These are phyloP conservation scores for Ophiostoma pallidulum DNA, from an alignment of 2,329 filamentous ascomycete genomes.

Conservation along the genomic window DNA sequence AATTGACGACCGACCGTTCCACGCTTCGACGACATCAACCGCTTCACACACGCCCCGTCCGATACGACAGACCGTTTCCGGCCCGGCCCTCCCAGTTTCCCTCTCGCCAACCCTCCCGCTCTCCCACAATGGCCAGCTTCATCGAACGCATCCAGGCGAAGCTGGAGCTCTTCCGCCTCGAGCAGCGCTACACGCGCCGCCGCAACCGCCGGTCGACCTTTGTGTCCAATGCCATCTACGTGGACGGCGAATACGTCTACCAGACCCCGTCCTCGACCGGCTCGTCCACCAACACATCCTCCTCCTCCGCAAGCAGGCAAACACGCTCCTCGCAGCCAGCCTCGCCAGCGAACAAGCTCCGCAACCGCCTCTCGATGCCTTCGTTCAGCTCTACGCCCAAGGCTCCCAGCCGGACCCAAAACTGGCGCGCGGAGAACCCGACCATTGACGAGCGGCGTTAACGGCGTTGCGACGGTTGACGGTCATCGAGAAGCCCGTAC, in stretches of 20 bases:
- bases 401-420: constrained; percentile 26
- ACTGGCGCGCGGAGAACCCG: constrained; percentile 29
- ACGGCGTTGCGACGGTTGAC: neutral
- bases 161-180: constrained; percentile 86
- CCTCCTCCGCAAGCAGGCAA: constrained; percentile 17
- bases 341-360: constrained; percentile 26
- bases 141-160: constrained; percentile 55
- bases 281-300: constrained; percentile 38
- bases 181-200: constrained; percentile 88
- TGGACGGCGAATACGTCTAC: constrained; percentile 93
- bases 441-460: constrained; percentile 13
- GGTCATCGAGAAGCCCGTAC: no score
- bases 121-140: constrained; percentile 26
- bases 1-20: neutral
- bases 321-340: constrained; percentile 22
- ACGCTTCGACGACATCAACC: neutral
- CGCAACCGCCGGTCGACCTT: constrained; percentile 81
- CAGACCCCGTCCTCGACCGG: constrained; percentile 51
- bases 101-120: neutral
- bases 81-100: no score
- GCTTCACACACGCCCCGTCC: no score
- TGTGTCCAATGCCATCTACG: constrained; percentile 79
- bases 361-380: constrained; percentile 47
- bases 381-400: constrained; percentile 38
- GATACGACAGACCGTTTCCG: no score